Percentiles rank a stretch among this genome's conserved stretches.
These are phyloP conservation scores for Citrus hindsii DNA, from an alignment of 345 rosid genomes.

Conservation along the genomic window DNA sequence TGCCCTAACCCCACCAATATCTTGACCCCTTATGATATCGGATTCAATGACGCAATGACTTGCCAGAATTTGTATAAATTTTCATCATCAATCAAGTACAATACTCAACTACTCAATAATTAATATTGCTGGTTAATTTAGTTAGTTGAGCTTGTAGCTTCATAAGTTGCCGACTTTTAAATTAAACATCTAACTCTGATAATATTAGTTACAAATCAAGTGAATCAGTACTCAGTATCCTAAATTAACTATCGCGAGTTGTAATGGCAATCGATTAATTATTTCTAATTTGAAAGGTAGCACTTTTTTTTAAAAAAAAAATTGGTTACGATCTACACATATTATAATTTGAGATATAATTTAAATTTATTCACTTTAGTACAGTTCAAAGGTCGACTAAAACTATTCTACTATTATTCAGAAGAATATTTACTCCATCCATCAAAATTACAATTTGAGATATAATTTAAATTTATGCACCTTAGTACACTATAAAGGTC, in stretches of 20 bases:
- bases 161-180: constrained; percentile 24
- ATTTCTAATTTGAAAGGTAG: too few species aligned
- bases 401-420: too few species aligned
- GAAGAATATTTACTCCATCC: too few species aligned
- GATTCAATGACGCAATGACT: neutral
- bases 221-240: neutral
- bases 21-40: too few species aligned
- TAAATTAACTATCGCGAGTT: neutral
- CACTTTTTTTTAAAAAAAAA: too few species aligned
- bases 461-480: too few species aligned
- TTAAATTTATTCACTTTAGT: too few species aligned
- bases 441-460: neutral
- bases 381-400: too few species aligned
- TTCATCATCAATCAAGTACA: neutral
- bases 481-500: too few species aligned
- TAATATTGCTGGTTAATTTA: neutral
- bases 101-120: too few species aligned
- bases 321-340: too few species aligned
- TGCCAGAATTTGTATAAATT: neutral
- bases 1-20: neutral
- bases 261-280: too few species aligned
- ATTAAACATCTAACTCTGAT: neutral
- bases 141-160: constrained; percentile 2
- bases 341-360: neutral
- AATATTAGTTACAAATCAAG: neutral